Conservation (phyloP, 495 filamentous ascomycete genomes). For the Chaetomium tenue region DNA sequence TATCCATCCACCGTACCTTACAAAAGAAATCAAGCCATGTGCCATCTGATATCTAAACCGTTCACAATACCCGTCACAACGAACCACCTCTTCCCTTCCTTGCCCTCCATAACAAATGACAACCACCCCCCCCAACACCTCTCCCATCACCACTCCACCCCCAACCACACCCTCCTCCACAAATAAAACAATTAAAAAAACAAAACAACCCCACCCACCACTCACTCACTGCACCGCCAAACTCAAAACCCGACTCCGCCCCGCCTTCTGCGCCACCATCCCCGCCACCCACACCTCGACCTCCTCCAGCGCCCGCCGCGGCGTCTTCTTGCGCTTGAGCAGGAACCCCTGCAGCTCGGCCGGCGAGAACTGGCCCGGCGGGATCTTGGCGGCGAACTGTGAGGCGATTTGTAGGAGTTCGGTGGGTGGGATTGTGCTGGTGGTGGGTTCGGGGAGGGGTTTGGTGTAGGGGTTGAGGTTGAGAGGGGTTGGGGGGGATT, state of each 20-base stretch:
- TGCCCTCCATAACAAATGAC: neutral
- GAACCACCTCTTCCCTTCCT: neutral
- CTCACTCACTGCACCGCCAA: slow-evolving; percentile 37
- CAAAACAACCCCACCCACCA: neutral
- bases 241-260: slow-evolving; percentile 38
- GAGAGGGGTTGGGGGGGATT: neutral
- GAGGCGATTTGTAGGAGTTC: slow-evolving; percentile 45
- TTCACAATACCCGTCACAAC: neutral
- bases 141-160: neutral
- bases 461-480: neutral
- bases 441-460: neutral
- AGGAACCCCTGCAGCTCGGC: slow-evolving; percentile 72
- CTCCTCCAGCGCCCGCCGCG: slow-evolving; percentile 55
- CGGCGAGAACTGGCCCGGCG: slow-evolving; percentile 55
- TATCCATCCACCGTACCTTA: too few species aligned
- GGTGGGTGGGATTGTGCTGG: neutral
- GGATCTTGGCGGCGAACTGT: slow-evolving; percentile 50
- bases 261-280: slow-evolving; percentile 46
- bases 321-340: slow-evolving; percentile 61
- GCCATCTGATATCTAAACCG: neutral
- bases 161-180: neutral
- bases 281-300: slow-evolving; percentile 56
- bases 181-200: neutral
- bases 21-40: neutral
- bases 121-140: neutral